Conservation (phyloP, 2,329 filamentous ascomycete species). For the Cucurbitaria berberidis region DNA sequence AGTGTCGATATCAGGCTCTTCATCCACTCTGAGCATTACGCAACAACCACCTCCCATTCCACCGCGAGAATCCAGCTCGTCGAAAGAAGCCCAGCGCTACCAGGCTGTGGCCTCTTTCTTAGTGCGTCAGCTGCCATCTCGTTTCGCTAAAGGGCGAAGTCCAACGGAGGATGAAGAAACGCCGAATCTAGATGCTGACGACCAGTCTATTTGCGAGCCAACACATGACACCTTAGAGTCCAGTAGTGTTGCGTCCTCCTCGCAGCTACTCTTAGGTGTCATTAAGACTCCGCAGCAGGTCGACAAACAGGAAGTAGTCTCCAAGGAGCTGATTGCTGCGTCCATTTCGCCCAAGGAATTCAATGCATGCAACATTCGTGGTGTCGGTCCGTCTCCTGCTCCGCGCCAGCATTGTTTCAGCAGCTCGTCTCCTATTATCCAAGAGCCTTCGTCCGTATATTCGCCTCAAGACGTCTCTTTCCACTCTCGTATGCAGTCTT, state of each 20-base stretch:
- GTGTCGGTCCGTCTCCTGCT: slow-evolving; percentile 1
- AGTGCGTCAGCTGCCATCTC: slow-evolving; percentile 24
- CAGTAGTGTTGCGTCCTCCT: slow-evolving; percentile 1
- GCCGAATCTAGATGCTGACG: slow-evolving; percentile 4
- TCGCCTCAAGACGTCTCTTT: slow-evolving; percentile 30
- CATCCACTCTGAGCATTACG: slow-evolving; percentile 24
- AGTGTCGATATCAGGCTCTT: slow-evolving; percentile 29
- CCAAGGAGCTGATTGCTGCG: slow-evolving; percentile 1
- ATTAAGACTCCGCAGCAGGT: slow-evolving; percentile 19
- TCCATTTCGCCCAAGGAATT: slow-evolving; percentile 2
- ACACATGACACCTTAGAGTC: neutral
- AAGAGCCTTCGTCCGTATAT: slow-evolving; percentile 33
- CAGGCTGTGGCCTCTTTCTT: slow-evolving; percentile 36
- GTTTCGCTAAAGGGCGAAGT: slow-evolving; percentile 23
- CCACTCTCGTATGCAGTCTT: slow-evolving; percentile 15
- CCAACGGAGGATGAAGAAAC: slow-evolving; percentile 9
- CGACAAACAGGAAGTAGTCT: slow-evolving; percentile 15
- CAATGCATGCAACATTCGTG: slow-evolving; percentile 7
- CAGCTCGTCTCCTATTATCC: slow-evolving; percentile 15
- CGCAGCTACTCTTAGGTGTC: slow-evolving; percentile 5
- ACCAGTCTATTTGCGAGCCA: slow-evolving; percentile 8
- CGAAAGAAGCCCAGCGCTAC: slow-evolving; percentile 40
- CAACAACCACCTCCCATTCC: slow-evolving; percentile 33
- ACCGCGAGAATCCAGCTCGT: slow-evolving; percentile 41
- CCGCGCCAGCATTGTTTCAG: slow-evolving; percentile 20